Evolutionary conservation across 164 flowering plant genomes (phyloP).

Genomic region (Nymphaea colorata): DNA sequence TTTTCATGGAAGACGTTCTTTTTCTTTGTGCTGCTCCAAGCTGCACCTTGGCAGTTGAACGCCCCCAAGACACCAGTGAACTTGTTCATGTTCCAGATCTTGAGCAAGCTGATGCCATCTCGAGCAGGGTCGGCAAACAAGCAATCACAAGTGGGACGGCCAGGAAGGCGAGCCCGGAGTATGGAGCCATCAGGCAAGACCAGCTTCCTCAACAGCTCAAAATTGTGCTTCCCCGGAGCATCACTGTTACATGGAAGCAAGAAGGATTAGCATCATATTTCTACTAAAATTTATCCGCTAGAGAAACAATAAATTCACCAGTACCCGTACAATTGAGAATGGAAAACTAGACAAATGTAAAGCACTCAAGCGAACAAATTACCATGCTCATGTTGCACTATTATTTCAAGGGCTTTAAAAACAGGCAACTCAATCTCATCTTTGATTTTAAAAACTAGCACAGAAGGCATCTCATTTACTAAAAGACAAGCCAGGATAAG

Average conservation of each 20-base stretch:
- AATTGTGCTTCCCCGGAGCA: conserved; percentile 90
- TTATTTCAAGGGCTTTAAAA: too few relatives aligned
- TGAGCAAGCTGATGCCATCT: conserved; percentile 80
- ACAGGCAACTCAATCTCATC: too few relatives aligned
- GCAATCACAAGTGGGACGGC: conserved; percentile 62
- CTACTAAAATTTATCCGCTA: neutral
- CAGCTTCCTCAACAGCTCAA: conserved; percentile 68
- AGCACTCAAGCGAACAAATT: too few relatives aligned
- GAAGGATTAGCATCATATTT: neutral
- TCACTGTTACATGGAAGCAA: conserved; percentile 41
- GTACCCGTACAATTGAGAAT: neutral
- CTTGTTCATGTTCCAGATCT: conserved; percentile 99
- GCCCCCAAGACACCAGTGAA: conserved; percentile 78
- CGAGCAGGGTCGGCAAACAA: conserved; percentile 81
- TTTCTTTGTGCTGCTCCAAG: conserved; percentile 59
- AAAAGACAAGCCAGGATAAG: too few relatives aligned
- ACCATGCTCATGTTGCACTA: too few relatives aligned
- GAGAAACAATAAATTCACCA: neutral
- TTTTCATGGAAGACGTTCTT: conserved; percentile 67
- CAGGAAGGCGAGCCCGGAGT: conserved; percentile 85
- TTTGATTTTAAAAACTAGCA: too few relatives aligned
- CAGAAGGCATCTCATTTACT: too few relatives aligned
- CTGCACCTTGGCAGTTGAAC: conserved; percentile 99
- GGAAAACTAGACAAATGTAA: too few relatives aligned
- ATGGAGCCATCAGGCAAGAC: conserved; percentile 92